Percentiles rank a stretch among this genome's conserved stretches.
phyloP scores from a whole-genome alignment of 108 stramenopile genomes.

The Nitzschia sp. region DNA sequence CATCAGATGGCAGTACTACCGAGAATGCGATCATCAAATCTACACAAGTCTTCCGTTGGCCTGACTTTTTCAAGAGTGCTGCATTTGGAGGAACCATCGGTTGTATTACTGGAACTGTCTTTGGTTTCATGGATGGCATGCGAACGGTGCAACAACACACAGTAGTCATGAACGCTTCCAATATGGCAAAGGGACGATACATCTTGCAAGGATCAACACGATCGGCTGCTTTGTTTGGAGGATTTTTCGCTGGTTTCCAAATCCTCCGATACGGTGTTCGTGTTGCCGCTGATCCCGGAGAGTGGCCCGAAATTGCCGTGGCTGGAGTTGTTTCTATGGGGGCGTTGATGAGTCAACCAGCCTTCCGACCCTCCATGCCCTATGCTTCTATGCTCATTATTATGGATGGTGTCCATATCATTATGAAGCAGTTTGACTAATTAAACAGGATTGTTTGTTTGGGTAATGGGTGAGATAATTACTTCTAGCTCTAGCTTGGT shows the following conservation, averaged over 20 bases:
- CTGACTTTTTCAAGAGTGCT: slow-evolving; percentile 56
- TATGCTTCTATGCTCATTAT: slow-evolving; percentile 79
- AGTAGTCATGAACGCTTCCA: slow-evolving; percentile 67
- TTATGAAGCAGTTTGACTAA: slow-evolving; percentile 56
- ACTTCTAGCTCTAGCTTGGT: no score
- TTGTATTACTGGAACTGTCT: slow-evolving; percentile 76
- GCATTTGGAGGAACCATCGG: slow-evolving; percentile 84
- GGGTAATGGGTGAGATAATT: no score
- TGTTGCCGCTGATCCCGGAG: slow-evolving; percentile 67
- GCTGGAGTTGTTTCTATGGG: slow-evolving; percentile 60
- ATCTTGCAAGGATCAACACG: slow-evolving; percentile 72
- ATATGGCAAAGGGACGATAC: slow-evolving; percentile 67
- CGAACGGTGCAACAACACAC: slow-evolving; percentile 55
- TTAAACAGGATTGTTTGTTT: no score
- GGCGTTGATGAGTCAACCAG: slow-evolving; percentile 54
- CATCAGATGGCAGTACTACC: slow-evolving; percentile 5
- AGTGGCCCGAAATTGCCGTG: slow-evolving; percentile 57
- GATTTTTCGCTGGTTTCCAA: slow-evolving; percentile 69
- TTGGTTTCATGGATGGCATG: slow-evolving; percentile 91
- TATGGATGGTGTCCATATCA: slow-evolving; percentile 74
- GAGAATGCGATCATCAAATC: slow-evolving; percentile 10
- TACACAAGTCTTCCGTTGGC: slow-evolving; percentile 51
- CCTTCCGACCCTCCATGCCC: slow-evolving; percentile 71
- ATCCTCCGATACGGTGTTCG: slow-evolving; percentile 64
- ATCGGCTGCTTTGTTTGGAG: slow-evolving; percentile 68